Percentiles rank a stretch among this genome's conserved stretches.
Conservation (phyloP, 768 basidiomycete species). For the Lactarius vividus region DNA sequence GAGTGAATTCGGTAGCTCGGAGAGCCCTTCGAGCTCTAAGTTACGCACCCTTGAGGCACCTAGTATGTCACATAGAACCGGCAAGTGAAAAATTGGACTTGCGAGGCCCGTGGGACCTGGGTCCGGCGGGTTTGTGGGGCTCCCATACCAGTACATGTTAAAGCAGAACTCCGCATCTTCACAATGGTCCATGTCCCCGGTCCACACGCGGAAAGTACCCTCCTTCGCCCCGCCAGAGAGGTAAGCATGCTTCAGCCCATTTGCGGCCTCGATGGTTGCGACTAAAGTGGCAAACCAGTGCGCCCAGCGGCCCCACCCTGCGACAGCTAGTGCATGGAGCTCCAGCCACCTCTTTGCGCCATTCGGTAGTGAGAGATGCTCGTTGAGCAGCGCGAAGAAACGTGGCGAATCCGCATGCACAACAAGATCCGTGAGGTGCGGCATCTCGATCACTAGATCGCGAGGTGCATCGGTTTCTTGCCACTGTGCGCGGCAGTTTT, state of each 20-base stretch:
- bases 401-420: constrained; percentile 16
- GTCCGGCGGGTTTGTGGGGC: neutral
- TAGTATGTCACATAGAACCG: neutral
- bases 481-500: constrained; percentile 16
- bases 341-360: neutral
- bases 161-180: constrained; percentile 14
- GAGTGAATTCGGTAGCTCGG: neutral
- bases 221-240: constrained; percentile 13
- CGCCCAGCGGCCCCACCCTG: constrained; percentile 14
- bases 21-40: constrained; percentile 5
- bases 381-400: constrained; percentile 8
- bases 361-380: constrained; percentile 12
- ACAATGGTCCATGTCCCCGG: neutral
- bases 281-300: constrained; percentile 7
- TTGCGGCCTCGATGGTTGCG: neutral
- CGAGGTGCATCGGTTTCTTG: neutral
- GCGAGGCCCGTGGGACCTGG: neutral
- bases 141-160: constrained; percentile 14
- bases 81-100: constrained; percentile 16
- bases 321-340: constrained; percentile 3
- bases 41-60: constrained; percentile 5
- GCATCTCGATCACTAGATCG: constrained; percentile 6
- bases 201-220: constrained; percentile 19
- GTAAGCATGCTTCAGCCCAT: constrained; percentile 15
- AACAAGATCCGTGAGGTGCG: constrained; percentile 6